These are phyloP conservation scores for Thielaviopsis musarum DNA, from an alignment of 2,329 filamentous ascomycete genomes.

Conservation along the genomic window DNA sequence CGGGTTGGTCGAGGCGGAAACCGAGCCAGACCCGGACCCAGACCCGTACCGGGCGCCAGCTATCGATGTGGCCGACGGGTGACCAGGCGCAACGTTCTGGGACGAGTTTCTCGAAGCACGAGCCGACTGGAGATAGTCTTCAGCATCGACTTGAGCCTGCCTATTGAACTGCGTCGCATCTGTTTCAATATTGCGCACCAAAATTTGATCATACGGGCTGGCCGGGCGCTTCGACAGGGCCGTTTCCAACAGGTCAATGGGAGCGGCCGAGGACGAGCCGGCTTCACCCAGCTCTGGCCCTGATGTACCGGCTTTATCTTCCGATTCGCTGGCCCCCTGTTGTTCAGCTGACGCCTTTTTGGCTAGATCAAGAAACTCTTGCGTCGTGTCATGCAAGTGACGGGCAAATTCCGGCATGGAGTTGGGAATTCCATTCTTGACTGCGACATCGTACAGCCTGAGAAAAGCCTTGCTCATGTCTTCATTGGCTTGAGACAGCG, in stretches of 20 bases:
- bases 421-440: constrained; percentile 39
- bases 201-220: neutral
- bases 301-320: neutral
- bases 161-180: neutral
- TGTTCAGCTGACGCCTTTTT: neutral
- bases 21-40: neutral
- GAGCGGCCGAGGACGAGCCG: no score
- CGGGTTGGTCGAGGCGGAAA: neutral
- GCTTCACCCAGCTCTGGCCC: neutral
- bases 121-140: constrained; percentile 1
- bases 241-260: neutral
- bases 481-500: constrained; percentile 51
- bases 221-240: neutral
- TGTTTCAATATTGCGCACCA: neutral
- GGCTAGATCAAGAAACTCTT: constrained; percentile 33
- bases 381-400: constrained; percentile 38
- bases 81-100: neutral
- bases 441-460: constrained; percentile 44
- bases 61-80: neutral
- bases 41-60: neutral
- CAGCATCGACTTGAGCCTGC: neutral
- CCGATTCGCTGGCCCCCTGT: neutral
- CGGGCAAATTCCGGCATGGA: constrained; percentile 38
- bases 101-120: neutral
- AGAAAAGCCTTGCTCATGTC: constrained; percentile 60